phyloP scores from a whole-genome alignment of 2,329 filamentous ascomycete species.

The Aspergillus neotritici region DNA sequence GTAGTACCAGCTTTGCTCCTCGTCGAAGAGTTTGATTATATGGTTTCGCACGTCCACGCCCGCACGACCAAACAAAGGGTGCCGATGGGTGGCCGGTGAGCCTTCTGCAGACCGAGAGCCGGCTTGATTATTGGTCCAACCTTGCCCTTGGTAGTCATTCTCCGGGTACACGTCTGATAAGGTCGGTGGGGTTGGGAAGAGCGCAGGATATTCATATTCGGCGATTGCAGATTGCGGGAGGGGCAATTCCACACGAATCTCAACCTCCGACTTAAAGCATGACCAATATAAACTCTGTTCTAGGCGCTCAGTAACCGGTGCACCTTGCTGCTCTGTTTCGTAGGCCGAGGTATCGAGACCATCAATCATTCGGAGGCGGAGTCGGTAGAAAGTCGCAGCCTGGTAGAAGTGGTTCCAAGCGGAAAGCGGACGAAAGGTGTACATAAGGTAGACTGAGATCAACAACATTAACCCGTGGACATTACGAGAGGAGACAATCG shows the following conservation, averaged over 20 bases:
- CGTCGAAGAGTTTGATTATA: conserved; percentile 14
- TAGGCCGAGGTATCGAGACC: conserved; percentile 8
- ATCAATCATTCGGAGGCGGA: conserved; percentile 26
- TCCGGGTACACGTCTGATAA: conserved; percentile 9
- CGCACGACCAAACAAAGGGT: too few species aligned
- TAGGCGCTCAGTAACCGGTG: conserved; percentile 21
- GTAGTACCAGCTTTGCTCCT: conserved; percentile 42
- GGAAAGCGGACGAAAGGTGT: conserved; percentile 34
- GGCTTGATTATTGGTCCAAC: not conserved
- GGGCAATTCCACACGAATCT: conserved; percentile 37
- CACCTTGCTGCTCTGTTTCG: conserved; percentile 6
- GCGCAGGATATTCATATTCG: conserved; percentile 30
- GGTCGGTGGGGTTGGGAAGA: conserved; percentile 27
- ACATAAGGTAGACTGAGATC: conserved; percentile 21
- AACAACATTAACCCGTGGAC: not conserved
- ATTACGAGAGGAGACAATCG: not conserved
- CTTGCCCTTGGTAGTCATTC: not conserved
- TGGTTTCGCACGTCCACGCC: conserved; percentile 3
- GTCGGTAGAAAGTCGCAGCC: conserved; percentile 29
- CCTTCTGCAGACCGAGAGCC: not conserved
- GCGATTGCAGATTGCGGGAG: conserved; percentile 35
- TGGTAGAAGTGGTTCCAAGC: conserved; percentile 36
- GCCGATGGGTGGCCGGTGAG: too few species aligned
- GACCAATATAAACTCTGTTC: conserved; percentile 43
- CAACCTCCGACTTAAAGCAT: conserved; percentile 42